Evolutionary conservation across 2,329 filamentous ascomycete species (phyloP).

Genomic region (Stylonectria norvegica): DNA sequence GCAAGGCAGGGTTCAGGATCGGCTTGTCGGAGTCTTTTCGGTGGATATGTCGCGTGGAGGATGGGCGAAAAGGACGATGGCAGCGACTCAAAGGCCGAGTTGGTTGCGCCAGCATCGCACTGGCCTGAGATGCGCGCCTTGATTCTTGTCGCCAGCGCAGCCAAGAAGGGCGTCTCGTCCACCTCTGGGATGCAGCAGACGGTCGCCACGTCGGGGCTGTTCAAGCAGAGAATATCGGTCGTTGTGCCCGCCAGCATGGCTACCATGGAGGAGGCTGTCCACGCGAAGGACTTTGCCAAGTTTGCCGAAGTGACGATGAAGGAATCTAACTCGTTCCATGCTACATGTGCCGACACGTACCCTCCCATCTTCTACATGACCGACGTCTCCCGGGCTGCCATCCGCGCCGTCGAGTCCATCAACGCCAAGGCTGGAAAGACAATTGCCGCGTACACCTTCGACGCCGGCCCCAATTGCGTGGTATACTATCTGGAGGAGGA

Average conservation of each 20-base stretch:
- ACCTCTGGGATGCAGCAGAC: slow-evolving; percentile 97
- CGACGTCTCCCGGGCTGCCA: slow-evolving; percentile 82
- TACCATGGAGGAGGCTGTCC: slow-evolving; percentile 79
- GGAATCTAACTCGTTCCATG: slow-evolving; percentile 96
- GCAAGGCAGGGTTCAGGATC: slow-evolving; percentile 93
- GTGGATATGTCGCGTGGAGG: slow-evolving; percentile 94
- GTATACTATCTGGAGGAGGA: slow-evolving; percentile 90
- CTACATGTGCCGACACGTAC: slow-evolving; percentile 89
- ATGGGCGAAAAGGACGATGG: slow-evolving; percentile 74
- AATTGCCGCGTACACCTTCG: slow-evolving; percentile 93
- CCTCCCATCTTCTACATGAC: slow-evolving; percentile 99
- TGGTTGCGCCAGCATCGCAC: slow-evolving; percentile 83
- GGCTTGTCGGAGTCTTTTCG: slow-evolving; percentile 88
- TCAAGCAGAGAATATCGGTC: slow-evolving; percentile 67
- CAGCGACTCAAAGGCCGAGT: slow-evolving; percentile 79
- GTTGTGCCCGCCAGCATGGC: slow-evolving; percentile 83
- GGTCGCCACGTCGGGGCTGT: slow-evolving; percentile 85
- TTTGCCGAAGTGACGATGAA: slow-evolving; percentile 94
- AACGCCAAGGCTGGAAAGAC: slow-evolving; percentile 75
- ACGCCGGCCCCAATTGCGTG: slow-evolving; percentile 94
- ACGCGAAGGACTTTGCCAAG: slow-evolving; percentile 72
- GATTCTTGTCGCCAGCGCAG: slow-evolving; percentile 85
- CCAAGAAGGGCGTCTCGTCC: slow-evolving; percentile 92
- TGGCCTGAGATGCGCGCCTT: slow-evolving; percentile 95
- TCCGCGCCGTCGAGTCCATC: slow-evolving; percentile 84